Conservation (phyloP, 495 filamentous ascomycete genomes). For the Cercophora scortea region DNA sequence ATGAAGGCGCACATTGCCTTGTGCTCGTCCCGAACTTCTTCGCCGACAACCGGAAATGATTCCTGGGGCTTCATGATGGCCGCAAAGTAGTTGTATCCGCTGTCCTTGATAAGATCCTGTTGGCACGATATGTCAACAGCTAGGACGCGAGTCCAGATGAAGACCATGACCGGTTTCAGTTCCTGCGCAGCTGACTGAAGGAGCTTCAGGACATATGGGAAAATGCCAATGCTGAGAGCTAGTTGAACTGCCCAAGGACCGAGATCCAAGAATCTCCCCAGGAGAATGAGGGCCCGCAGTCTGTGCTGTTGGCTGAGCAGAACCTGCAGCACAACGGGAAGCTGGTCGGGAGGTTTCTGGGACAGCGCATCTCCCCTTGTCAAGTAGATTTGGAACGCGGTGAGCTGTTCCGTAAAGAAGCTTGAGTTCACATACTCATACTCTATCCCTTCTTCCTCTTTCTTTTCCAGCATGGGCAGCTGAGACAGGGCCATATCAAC, state of each 20-base stretch:
- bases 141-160: constrained; percentile 96
- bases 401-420: constrained; percentile 96
- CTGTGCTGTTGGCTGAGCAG: constrained; percentile 92
- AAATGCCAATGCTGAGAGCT: constrained; percentile 94
- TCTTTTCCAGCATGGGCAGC: constrained; percentile 69
- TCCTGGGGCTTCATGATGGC: constrained; percentile 77
- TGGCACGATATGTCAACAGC: constrained; percentile 93
- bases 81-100: constrained; percentile 93
- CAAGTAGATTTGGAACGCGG: constrained; percentile 96
- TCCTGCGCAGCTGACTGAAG: constrained; percentile 92
- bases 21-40: constrained; percentile 81
- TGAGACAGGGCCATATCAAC: constrained; percentile 95
- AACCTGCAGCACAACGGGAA: constrained; percentile 94
- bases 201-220: constrained; percentile 94
- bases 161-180: constrained; percentile 97
- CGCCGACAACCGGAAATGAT: constrained; percentile 73
- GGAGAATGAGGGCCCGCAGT: constrained; percentile 82
- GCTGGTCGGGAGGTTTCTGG: constrained; percentile 81
- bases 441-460: constrained; percentile 60
- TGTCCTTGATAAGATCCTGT: constrained; percentile 87
- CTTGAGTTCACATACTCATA: constrained; percentile 92
- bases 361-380: constrained; percentile 70
- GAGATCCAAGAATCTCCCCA: constrained; percentile 89
- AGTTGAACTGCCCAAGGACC: constrained; percentile 97
- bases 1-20: constrained; percentile 99